These are phyloP conservation scores for Coelastrella sp. DNA, from an alignment of 139 green algal genomes.

Conservation along the genomic window DNA sequence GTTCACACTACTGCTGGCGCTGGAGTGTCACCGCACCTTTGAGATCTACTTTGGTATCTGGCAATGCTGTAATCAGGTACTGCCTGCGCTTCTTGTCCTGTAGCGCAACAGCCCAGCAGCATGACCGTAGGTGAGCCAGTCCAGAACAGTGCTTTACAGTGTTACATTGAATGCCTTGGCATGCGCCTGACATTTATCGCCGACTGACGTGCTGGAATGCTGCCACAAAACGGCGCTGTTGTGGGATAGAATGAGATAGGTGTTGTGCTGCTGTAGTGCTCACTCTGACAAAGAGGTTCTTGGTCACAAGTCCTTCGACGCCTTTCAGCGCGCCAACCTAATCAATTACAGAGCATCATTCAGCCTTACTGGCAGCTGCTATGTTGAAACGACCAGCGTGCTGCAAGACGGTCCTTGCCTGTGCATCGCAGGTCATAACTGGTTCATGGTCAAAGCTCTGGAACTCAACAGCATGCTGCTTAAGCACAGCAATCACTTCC, in stretches of 20 bases:
- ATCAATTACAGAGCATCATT: neutral
- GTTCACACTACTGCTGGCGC: too few relatives aligned
- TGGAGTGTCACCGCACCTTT: slow-evolving; percentile 50
- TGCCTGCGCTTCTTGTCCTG: slow-evolving; percentile 80
- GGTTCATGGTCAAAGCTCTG: slow-evolving; percentile 20
- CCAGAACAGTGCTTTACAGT: neutral
- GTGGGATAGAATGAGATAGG: too few relatives aligned
- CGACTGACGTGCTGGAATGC: too few relatives aligned
- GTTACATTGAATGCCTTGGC: neutral
- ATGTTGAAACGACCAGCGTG: too few relatives aligned
- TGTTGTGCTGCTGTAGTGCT: neutral
- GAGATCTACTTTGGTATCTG: slow-evolving; percentile 74
- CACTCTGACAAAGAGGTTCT: slow-evolving; percentile 72
- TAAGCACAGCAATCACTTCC: slow-evolving; percentile 5
- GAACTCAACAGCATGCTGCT: slow-evolving; percentile 39
- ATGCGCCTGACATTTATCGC: too few relatives aligned
- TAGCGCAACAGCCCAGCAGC: neutral
- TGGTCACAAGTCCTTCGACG: slow-evolving; percentile 49
- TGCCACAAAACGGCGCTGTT: too few relatives aligned
- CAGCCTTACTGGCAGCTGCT: too few relatives aligned
- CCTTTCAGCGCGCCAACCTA: slow-evolving; percentile 23
- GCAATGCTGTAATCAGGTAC: slow-evolving; percentile 73
- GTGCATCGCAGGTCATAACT: slow-evolving; percentile 44
- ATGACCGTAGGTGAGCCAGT: neutral
- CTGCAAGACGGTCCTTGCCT: neutral